Conservation (phyloP, 805 yeast genomes). For the Candida sanyiensis region DNA sequence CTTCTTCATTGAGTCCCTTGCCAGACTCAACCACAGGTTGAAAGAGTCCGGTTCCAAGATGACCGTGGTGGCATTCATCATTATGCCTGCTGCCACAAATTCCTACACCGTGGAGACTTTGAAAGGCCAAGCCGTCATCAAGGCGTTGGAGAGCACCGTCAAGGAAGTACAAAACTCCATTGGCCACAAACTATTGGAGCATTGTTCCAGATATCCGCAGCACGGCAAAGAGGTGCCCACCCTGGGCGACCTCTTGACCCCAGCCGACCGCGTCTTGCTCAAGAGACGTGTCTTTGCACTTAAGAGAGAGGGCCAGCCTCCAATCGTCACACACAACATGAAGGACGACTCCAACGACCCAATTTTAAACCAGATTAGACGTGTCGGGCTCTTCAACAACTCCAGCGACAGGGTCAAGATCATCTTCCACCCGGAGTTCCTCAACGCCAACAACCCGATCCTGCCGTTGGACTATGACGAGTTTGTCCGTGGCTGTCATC, state of each 20-base stretch:
- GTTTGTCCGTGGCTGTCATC: conserved; percentile 94
- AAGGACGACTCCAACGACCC: conserved; percentile 89
- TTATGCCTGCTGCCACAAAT: conserved; percentile 94
- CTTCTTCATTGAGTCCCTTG: conserved; percentile 86
- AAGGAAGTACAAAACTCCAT: conserved; percentile 80
- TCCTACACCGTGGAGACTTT: conserved; percentile 95
- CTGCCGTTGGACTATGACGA: conserved; percentile 93
- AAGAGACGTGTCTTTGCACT: conserved; percentile 91
- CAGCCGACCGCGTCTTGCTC: conserved; percentile 81
- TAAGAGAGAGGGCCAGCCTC: conserved; percentile 85
- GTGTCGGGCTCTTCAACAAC: conserved; percentile 84
- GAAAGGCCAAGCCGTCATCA: conserved; percentile 93
- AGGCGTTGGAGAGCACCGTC: conserved; percentile 83
- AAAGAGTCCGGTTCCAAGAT: conserved; percentile 77
- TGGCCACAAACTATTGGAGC: conserved; percentile 84
- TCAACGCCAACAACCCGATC: conserved; percentile 91
- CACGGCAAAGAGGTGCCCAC: conserved; percentile 62
- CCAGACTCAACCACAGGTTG: conserved; percentile 82
- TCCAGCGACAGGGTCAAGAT: conserved; percentile 90
- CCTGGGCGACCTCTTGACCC: conserved; percentile 78
- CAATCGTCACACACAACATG: conserved; percentile 97
- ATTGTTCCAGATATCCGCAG: conserved; percentile 67
- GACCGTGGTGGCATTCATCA: conserved; percentile 94
- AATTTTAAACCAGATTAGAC: conserved; percentile 82
- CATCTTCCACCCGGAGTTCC: conserved; percentile 95